A percentile compares a stretch with the other conserved stretches of the same genome.
These are phyloP conservation scores for Buxus sempervirens DNA, from an alignment of 164 flowering plant genomes.

Conservation along the genomic window DNA sequence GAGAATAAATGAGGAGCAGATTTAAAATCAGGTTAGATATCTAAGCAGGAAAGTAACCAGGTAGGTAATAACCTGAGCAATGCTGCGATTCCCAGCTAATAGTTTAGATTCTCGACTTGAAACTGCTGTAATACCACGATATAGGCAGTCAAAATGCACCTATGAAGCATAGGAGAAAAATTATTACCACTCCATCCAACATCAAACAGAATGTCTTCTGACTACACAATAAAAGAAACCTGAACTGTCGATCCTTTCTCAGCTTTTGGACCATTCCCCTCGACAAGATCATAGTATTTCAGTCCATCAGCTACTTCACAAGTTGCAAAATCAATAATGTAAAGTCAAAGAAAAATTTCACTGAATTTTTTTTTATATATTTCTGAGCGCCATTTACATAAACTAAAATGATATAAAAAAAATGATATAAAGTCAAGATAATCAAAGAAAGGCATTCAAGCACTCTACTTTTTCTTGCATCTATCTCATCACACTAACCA, in stretches of 20 bases:
- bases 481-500: not conserved
- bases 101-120: slow-evolving; percentile 93
- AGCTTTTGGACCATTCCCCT: slow-evolving; percentile 80
- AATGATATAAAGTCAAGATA: too few relatives aligned
- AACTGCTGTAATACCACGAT: slow-evolving; percentile 79
- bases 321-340: slow-evolving; percentile 1
- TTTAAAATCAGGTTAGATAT: not conserved
- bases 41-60: not conserved
- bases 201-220: slow-evolving; percentile 1
- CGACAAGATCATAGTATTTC: slow-evolving; percentile 80
- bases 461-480: not conserved
- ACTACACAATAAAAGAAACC: slow-evolving; percentile 36
- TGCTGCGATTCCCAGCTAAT: slow-evolving; percentile 86
- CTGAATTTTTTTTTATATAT: not conserved
- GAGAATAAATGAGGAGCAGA: not conserved
- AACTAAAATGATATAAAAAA: not conserved
- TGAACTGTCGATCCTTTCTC: slow-evolving; percentile 74
- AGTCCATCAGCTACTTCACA: slow-evolving; percentile 74
- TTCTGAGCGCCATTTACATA: too few relatives aligned
- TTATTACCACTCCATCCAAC: not conserved
- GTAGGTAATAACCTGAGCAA: slow-evolving; percentile 63
- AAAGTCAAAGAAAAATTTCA: not conserved
- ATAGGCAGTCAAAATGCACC: slow-evolving; percentile 94
- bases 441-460: too few relatives aligned
- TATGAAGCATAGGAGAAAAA: slow-evolving; percentile 18